Conservation (phyloP, 495 filamentous ascomycete genomes). For the Penicillium robsamsonii region DNA sequence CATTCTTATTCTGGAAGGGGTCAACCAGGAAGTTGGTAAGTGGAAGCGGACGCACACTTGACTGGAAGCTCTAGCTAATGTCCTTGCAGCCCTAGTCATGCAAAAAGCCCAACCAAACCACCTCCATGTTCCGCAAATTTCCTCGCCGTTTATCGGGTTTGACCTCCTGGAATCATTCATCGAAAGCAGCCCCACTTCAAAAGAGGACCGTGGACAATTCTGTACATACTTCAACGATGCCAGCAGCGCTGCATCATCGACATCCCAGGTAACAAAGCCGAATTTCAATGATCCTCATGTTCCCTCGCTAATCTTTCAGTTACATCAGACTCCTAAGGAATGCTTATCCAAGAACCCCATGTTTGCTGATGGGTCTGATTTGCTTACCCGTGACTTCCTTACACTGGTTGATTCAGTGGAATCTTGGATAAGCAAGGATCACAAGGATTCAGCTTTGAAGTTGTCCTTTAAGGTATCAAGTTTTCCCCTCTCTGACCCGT, state of each 20-base stretch:
- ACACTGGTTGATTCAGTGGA: constrained; percentile 24
- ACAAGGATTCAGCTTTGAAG: constrained; percentile 17
- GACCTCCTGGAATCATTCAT: constrained; percentile 15
- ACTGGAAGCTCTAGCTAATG: not conserved
- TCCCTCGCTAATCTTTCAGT: constrained; percentile 4
- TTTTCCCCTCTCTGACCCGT: not conserved
- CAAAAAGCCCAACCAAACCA: constrained; percentile 22
- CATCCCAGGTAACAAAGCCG: constrained; percentile 19
- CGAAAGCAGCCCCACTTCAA: not conserved
- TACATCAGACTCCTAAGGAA: constrained; percentile 17
- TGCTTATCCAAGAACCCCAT: constrained; percentile 28
- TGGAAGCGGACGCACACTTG: not conserved
- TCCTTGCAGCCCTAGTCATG: constrained; percentile 17
- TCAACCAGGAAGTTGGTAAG: constrained; percentile 43
- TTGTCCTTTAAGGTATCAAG: constrained; percentile 31
- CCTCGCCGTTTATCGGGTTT: constrained; percentile 6
- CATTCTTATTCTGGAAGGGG: constrained; percentile 50
- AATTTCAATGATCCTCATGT: not conserved
- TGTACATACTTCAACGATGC: constrained; percentile 22
- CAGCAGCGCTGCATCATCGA: constrained; percentile 2
- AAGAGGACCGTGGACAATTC: constrained; percentile 14
- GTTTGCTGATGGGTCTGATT: constrained; percentile 11
- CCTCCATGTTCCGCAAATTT: constrained; percentile 21
- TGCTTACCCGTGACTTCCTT: constrained; percentile 20
- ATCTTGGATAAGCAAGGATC: constrained; percentile 25